A percentile compares a stretch with the other conserved stretches of the same genome.
Conservation (phyloP, 495 filamentous ascomycete species). For the Penicillium canariense region DNA sequence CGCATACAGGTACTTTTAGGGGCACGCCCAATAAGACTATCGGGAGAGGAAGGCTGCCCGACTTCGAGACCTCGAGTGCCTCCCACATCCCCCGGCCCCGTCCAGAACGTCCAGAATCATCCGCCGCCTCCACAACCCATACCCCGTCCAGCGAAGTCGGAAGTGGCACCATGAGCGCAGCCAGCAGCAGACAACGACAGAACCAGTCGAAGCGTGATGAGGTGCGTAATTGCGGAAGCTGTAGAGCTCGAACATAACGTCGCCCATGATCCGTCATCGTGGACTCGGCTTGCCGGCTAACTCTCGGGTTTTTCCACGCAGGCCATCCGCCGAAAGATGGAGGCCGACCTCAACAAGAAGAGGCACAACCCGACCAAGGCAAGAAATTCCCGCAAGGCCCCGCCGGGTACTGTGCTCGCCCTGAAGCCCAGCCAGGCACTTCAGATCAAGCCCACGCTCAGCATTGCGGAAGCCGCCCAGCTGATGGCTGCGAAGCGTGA, state of each 20-base stretch:
- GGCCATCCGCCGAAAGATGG: conserved; percentile 96
- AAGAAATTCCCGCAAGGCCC: conserved; percentile 84
- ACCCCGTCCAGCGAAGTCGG: conserved; percentile 59
- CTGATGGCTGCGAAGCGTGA: conserved; percentile 99
- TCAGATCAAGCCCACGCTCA: conserved; percentile 94
- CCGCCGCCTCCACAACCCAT: conserved; percentile 44
- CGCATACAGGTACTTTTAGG: conserved; percentile 53
- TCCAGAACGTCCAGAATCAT: conserved; percentile 69
- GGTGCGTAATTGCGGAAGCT: conserved; percentile 53
- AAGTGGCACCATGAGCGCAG: conserved; percentile 60
- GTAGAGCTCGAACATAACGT: neutral
- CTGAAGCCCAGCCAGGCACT: conserved; percentile 92
- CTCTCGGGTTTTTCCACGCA: conserved; percentile 31
- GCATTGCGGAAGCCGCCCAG: conserved; percentile 94
- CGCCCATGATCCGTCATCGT: neutral
- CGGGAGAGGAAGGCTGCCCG: conserved; percentile 63
- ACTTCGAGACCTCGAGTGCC: conserved; percentile 61
- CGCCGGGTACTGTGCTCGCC: conserved; percentile 91
- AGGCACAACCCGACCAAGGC: conserved; percentile 73
- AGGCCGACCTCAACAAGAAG: conserved; percentile 97
- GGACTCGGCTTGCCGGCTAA: neutral
- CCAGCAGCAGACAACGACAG: conserved; percentile 79
- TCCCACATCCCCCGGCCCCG: conserved; percentile 85
- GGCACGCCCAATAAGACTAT: conserved; percentile 48
- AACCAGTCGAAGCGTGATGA: conserved; percentile 98